Conservation (phyloP, 2,329 filamentous ascomycete species). For the Podosphaera xanthii region DNA sequence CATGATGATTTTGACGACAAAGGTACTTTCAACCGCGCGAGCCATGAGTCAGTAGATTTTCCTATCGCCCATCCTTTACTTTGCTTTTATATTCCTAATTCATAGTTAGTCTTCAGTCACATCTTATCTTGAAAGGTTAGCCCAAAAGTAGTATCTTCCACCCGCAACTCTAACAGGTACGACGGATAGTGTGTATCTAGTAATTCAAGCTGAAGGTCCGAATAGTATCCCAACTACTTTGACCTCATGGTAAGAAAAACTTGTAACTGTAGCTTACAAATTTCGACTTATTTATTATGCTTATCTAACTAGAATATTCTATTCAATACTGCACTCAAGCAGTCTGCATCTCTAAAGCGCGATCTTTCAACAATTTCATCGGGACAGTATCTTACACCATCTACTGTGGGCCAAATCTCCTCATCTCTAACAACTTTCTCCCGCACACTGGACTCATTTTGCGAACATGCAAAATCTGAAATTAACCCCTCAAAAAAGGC, state of each 20-base stretch:
- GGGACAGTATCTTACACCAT: constrained; percentile 30
- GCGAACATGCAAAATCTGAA: constrained; percentile 63
- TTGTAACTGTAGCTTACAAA: background rate
- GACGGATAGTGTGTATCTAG: no score
- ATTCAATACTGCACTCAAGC: constrained; percentile 69
- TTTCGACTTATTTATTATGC: background rate
- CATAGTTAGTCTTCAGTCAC: no score
- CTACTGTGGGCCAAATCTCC: constrained; percentile 51
- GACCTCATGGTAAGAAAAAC: background rate
- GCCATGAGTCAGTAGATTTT: no score
- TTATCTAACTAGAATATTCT: constrained; percentile 42
- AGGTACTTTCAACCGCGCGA: no score
- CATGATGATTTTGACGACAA: no score
- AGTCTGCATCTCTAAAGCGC: constrained; percentile 56
- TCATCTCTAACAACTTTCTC: constrained; percentile 59
- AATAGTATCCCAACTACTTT: background rate
- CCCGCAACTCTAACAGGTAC: no score
- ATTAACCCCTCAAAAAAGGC: constrained; percentile 78
- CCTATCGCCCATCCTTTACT: no score
- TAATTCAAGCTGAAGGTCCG: no score
- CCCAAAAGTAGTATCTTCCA: no score
- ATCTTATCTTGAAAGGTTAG: no score
- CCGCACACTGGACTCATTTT: constrained; percentile 83
- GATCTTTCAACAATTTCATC: constrained; percentile 51
- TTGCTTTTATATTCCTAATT: no score